Conservation (phyloP, 1,139 yeast species). For the Petasospora rhodanensis region DNA sequence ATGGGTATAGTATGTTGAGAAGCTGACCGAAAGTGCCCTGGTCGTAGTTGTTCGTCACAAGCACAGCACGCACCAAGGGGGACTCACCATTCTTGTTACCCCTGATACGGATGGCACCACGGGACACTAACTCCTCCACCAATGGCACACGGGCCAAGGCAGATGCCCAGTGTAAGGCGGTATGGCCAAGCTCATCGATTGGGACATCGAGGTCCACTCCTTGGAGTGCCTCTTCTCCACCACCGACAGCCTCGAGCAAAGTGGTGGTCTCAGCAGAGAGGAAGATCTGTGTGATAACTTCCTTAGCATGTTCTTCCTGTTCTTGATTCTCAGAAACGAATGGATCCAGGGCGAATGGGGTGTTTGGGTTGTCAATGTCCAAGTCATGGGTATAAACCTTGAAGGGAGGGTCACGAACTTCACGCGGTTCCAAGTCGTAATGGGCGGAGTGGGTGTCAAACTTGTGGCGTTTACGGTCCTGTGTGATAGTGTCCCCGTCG, state of each 20-base stretch:
- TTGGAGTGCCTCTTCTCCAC: conserved; percentile 27
- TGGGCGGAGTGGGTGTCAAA: background rate
- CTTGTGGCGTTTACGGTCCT: conserved; percentile 6
- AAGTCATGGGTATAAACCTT: conserved; percentile 32
- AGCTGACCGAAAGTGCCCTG: conserved; percentile 68
- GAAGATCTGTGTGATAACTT: conserved; percentile 52
- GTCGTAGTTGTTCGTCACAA: conserved; percentile 84
- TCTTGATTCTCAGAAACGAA: conserved; percentile 35
- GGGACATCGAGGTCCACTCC: conserved; percentile 42
- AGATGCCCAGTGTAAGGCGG: conserved; percentile 95
- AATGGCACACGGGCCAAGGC: conserved; percentile 77
- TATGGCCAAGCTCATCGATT: conserved; percentile 89
- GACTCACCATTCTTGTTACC: conserved; percentile 89
- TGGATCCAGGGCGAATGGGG: conserved; percentile 55
- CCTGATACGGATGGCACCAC: conserved; percentile 59
- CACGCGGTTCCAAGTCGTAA: conserved; percentile 4
- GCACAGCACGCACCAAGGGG: conserved; percentile 80
- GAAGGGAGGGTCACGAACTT: conserved; percentile 12
- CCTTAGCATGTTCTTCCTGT: conserved; percentile 49
- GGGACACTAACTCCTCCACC: conserved; percentile 65
- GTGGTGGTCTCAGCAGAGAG: conserved; percentile 41
- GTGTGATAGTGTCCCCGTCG: conserved; percentile 1
- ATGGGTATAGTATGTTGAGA: conserved; percentile 71
- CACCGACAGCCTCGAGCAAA: conserved; percentile 33
- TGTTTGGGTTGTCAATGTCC: conserved; percentile 36